Evolutionary conservation across 2,329 filamentous ascomycete genomes (phyloP).

Genomic region (Huntiella moniliformis): DNA sequence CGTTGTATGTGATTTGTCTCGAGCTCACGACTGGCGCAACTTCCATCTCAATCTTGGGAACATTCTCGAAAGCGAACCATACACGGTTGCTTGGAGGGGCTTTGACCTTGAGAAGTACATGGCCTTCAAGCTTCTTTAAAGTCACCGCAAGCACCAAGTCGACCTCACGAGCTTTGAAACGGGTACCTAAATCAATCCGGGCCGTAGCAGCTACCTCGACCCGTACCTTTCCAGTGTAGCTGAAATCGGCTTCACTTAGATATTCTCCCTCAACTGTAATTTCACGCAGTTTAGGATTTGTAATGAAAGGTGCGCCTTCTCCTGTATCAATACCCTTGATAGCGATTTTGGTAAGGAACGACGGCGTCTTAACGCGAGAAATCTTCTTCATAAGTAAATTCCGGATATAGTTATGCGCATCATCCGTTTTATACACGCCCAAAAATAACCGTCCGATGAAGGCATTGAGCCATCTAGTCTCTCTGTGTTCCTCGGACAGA

Average conservation of each 20-base stretch:
- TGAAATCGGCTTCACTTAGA: slow-evolving; percentile 67
- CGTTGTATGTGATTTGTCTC: slow-evolving; percentile 82
- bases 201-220: slow-evolving; percentile 85
- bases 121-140: slow-evolving; percentile 69
- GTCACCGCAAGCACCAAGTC: slow-evolving; percentile 75
- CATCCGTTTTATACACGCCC: slow-evolving; percentile 65
- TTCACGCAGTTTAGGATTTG: slow-evolving; percentile 72
- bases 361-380: slow-evolving; percentile 74
- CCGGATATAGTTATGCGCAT: slow-evolving; percentile 61
- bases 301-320: slow-evolving; percentile 71
- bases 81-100: slow-evolving; percentile 85
- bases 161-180: slow-evolving; percentile 81
- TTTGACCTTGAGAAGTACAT: slow-evolving; percentile 72
- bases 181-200: slow-evolving; percentile 70
- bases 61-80: slow-evolving; percentile 91
- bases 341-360: slow-evolving; percentile 71
- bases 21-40: slow-evolving; percentile 92
- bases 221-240: slow-evolving; percentile 75
- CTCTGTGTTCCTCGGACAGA: slow-evolving; percentile 74
- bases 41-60: slow-evolving; percentile 84
- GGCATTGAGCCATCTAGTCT: slow-evolving; percentile 87
- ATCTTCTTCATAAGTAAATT: slow-evolving; percentile 94
- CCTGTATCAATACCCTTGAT: slow-evolving; percentile 73
- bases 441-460: slow-evolving; percentile 77
- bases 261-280: slow-evolving; percentile 84